phyloP scores from a whole-genome alignment of 2,329 filamentous ascomycete genomes.

The Cladosporium sp. region DNA sequence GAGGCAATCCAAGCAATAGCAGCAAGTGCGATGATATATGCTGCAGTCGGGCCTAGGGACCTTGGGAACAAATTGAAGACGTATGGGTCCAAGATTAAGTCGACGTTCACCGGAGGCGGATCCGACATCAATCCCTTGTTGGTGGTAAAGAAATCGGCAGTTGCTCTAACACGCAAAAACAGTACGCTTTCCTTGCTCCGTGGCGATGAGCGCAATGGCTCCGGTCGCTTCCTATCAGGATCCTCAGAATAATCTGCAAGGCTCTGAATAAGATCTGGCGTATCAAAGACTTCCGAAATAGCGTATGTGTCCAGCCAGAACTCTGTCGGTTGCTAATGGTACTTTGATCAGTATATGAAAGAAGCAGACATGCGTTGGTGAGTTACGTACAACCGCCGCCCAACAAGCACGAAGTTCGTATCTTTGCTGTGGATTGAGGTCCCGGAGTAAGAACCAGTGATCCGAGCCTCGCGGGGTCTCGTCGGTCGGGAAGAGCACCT shows the following conservation, averaged over 20 bases:
- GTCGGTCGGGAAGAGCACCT: constrained; percentile 62
- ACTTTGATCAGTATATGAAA: not conserved
- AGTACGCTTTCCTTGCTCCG: constrained; percentile 36
- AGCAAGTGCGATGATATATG: constrained; percentile 63
- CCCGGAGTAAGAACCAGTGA: constrained; percentile 75
- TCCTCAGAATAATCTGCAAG: constrained; percentile 27
- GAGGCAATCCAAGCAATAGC: constrained; percentile 50
- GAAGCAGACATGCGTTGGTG: not conserved
- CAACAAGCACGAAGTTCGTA: constrained; percentile 94
- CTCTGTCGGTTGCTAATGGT: constrained; percentile 73
- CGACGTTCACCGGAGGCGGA: constrained; percentile 70
- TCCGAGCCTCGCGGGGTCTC: constrained; percentile 53
- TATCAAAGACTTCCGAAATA: constrained; percentile 54
- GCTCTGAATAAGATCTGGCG: constrained; percentile 27
- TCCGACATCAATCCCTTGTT: constrained; percentile 69
- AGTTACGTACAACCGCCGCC: constrained; percentile 73
- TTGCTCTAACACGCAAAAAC: constrained; percentile 69
- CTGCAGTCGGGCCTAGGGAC: constrained; percentile 68
- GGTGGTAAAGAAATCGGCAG: constrained; percentile 80
- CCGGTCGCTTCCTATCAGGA: not conserved
- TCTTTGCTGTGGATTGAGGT: constrained; percentile 64
- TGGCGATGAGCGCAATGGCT: not conserved
- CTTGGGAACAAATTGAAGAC: constrained; percentile 72
- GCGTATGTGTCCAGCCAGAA: constrained; percentile 68
- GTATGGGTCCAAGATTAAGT: constrained; percentile 83